Conservation (phyloP, 371 early-diverging fungal genomes). For the Rhizopus stolonifer region DNA sequence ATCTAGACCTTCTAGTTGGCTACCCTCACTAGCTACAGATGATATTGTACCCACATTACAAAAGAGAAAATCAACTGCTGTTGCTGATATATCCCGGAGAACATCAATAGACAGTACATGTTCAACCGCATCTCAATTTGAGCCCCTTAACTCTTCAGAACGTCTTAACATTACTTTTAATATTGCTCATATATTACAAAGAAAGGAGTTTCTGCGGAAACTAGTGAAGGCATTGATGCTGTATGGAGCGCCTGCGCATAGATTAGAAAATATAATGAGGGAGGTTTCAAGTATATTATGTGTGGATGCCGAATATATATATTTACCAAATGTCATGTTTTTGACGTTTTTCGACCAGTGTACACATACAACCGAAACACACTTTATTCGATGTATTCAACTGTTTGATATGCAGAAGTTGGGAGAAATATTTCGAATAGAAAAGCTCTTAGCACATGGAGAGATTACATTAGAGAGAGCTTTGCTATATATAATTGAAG, state of each 20-base stretch:
- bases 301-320: slow-evolving; percentile 68
- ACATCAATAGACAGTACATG: slow-evolving; percentile 42
- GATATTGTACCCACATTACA: slow-evolving; percentile 44
- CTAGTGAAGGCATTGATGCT: slow-evolving; percentile 56
- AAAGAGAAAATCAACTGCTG: slow-evolving; percentile 26
- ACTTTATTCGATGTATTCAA: slow-evolving; percentile 59
- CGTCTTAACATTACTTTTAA: slow-evolving; percentile 59
- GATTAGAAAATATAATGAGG: slow-evolving; percentile 58
- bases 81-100: slow-evolving; percentile 33
- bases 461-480: slow-evolving; percentile 57
- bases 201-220: slow-evolving; percentile 59
- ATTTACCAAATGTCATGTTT: slow-evolving; percentile 72
- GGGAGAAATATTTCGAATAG: slow-evolving; percentile 58
- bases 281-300: slow-evolving; percentile 55
- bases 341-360: slow-evolving; percentile 70
- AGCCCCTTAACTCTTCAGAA: slow-evolving; percentile 52
- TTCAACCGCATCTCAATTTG: slow-evolving; percentile 50
- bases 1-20: slow-evolving; percentile 44
- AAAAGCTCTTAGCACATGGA: slow-evolving; percentile 48
- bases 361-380: slow-evolving; percentile 80
- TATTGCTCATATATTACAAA: slow-evolving; percentile 58
- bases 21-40: slow-evolving; percentile 36
- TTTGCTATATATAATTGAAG: slow-evolving; percentile 45
- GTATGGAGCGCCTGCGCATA: slow-evolving; percentile 63
- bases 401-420: slow-evolving; percentile 71